A percentile compares a stretch with the other conserved stretches of the same genome.
phyloP scores from a whole-genome alignment of 495 filamentous ascomycete genomes.

The Talaromyces proteolyticus region DNA sequence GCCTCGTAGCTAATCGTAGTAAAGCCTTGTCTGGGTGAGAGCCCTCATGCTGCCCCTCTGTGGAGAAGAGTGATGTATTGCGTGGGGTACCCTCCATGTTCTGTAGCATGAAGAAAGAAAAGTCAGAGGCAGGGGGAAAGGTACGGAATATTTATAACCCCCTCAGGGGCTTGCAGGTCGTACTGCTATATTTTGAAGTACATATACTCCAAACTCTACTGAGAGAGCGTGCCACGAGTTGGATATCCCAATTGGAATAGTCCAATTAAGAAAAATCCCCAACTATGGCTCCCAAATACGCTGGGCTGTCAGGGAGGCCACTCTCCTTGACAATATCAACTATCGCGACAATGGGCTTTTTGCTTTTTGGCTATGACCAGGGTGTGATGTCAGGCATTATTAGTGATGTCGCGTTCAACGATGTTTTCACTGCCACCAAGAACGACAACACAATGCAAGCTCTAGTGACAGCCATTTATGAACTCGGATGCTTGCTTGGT shows the following conservation, averaged over 20 bases:
- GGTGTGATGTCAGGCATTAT: constrained; percentile 70
- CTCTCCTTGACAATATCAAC: constrained; percentile 48
- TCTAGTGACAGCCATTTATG: constrained; percentile 67
- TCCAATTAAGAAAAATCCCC: neutral
- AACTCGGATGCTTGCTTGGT: constrained; percentile 66
- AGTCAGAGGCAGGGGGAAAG: no score
- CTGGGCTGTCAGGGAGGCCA: constrained; percentile 57
- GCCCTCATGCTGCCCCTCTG: neutral
- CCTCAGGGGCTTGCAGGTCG: no score
- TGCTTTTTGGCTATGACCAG: constrained; percentile 61
- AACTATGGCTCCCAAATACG: constrained; percentile 40
- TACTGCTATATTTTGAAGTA: no score
- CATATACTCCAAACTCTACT: no score
- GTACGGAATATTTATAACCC: no score
- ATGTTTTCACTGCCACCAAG: constrained; percentile 52
- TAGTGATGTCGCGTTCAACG: constrained; percentile 55
- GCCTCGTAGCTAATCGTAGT: neutral
- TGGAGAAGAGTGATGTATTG: neutral
- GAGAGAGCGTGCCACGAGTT: no score
- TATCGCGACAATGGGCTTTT: constrained; percentile 58
- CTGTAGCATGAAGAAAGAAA: neutral
- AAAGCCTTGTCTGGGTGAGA: neutral
- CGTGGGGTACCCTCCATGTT: neutral
- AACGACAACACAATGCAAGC: constrained; percentile 60
- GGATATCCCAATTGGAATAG: neutral